Conservation (phyloP, 2,329 filamentous ascomycete genomes). For the Penicillium sclerotiorum region DNA sequence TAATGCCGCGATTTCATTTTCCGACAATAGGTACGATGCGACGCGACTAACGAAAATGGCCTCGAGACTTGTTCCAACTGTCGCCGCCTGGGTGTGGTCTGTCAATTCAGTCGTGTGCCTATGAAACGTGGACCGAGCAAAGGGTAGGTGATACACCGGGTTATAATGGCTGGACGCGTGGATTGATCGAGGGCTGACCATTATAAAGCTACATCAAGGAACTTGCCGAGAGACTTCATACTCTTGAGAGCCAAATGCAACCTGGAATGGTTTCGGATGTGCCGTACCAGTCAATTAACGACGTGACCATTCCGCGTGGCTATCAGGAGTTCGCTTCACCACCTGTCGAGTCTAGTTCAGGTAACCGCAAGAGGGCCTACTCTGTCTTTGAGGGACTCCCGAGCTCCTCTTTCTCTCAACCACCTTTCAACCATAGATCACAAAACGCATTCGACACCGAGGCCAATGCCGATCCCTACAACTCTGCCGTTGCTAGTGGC, state of each 20-base stretch:
- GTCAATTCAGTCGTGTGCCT: conserved; percentile 82
- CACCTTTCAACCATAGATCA: conserved; percentile 39
- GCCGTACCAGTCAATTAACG: conserved; percentile 47
- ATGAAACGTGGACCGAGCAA: conserved; percentile 90
- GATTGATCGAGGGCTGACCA: too few species aligned
- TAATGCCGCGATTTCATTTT: conserved; percentile 22
- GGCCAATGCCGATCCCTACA: conserved; percentile 33
- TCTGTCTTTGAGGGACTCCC: conserved; percentile 53
- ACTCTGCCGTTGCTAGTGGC: conserved; percentile 41
- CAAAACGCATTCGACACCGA: conserved; percentile 39
- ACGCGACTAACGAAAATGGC: conserved; percentile 73
- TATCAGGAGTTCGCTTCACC: conserved; percentile 59
- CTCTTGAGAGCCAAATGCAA: conserved; percentile 75
- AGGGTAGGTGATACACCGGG: conserved; percentile 57
- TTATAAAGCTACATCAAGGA: conserved; percentile 84
- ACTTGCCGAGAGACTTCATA: conserved; percentile 79
- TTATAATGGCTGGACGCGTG: background rate
- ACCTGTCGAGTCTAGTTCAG: conserved; percentile 47
- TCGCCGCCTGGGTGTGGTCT: conserved; percentile 71
- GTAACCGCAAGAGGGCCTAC: conserved; percentile 52
- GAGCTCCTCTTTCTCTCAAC: conserved; percentile 45
- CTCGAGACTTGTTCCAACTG: conserved; percentile 80
- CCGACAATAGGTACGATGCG: conserved; percentile 69
- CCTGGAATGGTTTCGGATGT: conserved; percentile 45
- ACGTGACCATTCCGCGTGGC: conserved; percentile 43